Evolutionary conservation across 441 rosid species (phyloP).

Genomic region (Populus hybrid): DNA sequence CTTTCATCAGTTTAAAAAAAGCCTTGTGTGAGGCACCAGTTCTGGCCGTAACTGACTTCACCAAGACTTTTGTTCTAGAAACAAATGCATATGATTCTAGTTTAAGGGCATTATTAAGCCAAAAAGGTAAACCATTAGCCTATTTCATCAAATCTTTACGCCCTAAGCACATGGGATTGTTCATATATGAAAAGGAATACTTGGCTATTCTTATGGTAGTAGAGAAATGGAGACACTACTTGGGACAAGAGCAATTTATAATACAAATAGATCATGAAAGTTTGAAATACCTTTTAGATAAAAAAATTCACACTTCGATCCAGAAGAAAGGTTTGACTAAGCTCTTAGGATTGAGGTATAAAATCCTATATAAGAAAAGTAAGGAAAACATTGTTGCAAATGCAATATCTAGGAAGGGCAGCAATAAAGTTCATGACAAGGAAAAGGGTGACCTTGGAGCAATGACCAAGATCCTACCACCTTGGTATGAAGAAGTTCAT

Average conservation of each 20-base stretch:
- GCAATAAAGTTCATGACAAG: neutral
- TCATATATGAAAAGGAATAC: too few species aligned
- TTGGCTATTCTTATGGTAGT: neutral
- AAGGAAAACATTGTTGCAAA: too few species aligned
- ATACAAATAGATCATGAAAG: too few species aligned
- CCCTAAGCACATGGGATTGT: fast-evolving
- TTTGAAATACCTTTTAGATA: too few species aligned
- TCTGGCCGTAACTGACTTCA: neutral
- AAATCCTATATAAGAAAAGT: too few species aligned
- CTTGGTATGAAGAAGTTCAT: neutral
- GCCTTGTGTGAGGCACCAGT: neutral
- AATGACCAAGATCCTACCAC: too few species aligned
- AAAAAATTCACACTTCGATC: too few species aligned
- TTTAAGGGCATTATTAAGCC: neutral
- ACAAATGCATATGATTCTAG: neutral
- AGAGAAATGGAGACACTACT: neutral
- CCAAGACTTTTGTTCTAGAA: neutral
- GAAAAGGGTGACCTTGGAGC: neutral
- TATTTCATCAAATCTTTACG: neutral
- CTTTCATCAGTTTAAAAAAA: neutral
- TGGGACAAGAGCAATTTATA: neutral
- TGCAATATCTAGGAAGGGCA: too few species aligned
- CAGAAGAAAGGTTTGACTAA: too few species aligned
- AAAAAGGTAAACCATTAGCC: neutral
- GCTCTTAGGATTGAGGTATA: too few species aligned